phyloP scores from a whole-genome alignment of 78 protist species.

The Trichosphaerium sp. region DNA sequence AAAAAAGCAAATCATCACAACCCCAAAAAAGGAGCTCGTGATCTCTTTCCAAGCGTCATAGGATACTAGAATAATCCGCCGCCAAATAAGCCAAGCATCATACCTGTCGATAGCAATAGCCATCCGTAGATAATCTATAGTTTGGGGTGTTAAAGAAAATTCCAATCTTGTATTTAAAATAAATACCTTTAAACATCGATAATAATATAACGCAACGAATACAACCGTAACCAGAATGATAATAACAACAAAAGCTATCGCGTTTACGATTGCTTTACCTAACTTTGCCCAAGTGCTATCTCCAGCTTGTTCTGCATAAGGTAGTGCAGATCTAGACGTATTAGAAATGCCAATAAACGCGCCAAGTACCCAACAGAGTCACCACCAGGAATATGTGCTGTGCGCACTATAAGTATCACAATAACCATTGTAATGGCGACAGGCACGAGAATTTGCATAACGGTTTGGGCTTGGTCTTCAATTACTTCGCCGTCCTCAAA shows the following conservation, averaged over 20 bases:
- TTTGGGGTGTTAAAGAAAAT: neutral
- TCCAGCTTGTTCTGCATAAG: neutral
- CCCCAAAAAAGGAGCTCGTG: neutral
- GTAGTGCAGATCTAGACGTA: neutral
- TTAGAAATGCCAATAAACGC: neutral
- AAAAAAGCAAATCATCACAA: neutral
- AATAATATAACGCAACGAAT: conserved; percentile 42
- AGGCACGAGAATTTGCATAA: too few relatives aligned
- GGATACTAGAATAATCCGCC: conserved; percentile 21
- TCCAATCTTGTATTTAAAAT: conserved; percentile 1
- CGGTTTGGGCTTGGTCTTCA: too few relatives aligned
- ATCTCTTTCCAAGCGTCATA: neutral
- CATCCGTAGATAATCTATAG: conserved; percentile 21
- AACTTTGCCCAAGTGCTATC: conserved; percentile 3
- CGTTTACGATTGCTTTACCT: conserved; percentile 10
- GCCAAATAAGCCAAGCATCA: conserved; percentile 34
- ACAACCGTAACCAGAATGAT: conserved; percentile 30
- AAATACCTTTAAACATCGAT: conserved; percentile 32
- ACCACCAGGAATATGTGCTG: conserved; percentile 7
- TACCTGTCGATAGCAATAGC: conserved; percentile 31
- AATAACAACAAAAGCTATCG: conserved; percentile 12
- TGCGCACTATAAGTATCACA: conserved; percentile 1
- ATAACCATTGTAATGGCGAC: conserved; percentile 26
- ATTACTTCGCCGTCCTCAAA: too few relatives aligned
- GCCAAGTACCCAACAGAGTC: neutral